Conservation (phyloP, 2,329 filamentous ascomycete species). For the Anthostomella pinea region DNA sequence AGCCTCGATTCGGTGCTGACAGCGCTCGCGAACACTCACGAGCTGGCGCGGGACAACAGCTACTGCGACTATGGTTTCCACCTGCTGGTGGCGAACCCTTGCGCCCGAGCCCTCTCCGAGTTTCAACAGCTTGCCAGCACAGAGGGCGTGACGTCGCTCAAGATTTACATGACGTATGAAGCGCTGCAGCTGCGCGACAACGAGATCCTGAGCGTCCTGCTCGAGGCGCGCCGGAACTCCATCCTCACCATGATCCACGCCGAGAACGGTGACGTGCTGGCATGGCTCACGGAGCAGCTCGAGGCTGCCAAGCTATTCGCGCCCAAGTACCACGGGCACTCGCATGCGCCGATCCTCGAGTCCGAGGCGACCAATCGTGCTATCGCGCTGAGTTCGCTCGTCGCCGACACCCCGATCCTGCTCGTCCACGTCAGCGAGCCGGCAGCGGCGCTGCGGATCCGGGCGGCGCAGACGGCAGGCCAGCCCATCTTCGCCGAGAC, state of each 20-base stretch:
- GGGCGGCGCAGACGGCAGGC: slow-evolving; percentile 44
- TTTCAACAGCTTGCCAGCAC: slow-evolving; percentile 35
- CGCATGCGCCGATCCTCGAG: slow-evolving; percentile 48
- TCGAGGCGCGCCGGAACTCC: slow-evolving; percentile 37
- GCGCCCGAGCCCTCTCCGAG: slow-evolving; percentile 31
- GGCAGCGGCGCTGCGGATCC: slow-evolving; percentile 43
- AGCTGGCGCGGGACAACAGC: slow-evolving; percentile 39
- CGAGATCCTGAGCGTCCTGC: slow-evolving; percentile 49
- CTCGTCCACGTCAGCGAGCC: slow-evolving; percentile 53
- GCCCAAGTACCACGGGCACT: slow-evolving; percentile 50
- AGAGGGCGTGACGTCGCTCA: slow-evolving; percentile 42
- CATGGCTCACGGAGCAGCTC: slow-evolving; percentile 52
- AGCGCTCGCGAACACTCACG: slow-evolving; percentile 46
- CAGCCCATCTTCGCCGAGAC: slow-evolving; percentile 53
- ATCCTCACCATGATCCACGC: slow-evolving; percentile 56
- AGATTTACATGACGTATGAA: slow-evolving; percentile 48
- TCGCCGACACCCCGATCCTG: slow-evolving; percentile 48
- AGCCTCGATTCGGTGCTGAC: slow-evolving; percentile 40
- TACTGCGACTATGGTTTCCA: slow-evolving; percentile 59
- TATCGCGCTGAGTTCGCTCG: slow-evolving; percentile 47
- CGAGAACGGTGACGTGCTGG: slow-evolving; percentile 52
- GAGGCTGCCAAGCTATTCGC: slow-evolving; percentile 45
- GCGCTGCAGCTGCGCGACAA: slow-evolving; percentile 47
- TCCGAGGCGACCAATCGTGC: slow-evolving; percentile 52
- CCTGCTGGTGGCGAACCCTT: slow-evolving; percentile 20